These are phyloP conservation scores for Penicillium coprophilum DNA, from an alignment of 495 filamentous ascomycete species.

Conservation along the genomic window DNA sequence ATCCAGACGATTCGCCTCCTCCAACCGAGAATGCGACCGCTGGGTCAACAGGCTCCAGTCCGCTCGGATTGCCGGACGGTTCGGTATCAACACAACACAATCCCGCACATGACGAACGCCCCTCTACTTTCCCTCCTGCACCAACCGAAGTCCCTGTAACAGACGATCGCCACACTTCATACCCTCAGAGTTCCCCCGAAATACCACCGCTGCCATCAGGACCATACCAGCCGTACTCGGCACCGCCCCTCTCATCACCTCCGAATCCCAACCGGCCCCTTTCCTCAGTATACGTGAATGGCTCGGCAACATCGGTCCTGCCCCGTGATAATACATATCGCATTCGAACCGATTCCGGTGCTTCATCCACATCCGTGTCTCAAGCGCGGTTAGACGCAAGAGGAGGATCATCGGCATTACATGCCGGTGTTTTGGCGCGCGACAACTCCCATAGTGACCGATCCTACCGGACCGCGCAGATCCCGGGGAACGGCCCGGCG, in stretches of 20 bases:
- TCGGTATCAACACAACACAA: conserved; percentile 31
- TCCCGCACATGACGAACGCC: conserved; percentile 20
- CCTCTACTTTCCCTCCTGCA: conserved; percentile 24
- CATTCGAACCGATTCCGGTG: conserved; percentile 62
- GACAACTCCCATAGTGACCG: conserved; percentile 71
- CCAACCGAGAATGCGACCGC: conserved; percentile 49
- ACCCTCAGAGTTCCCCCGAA: conserved; percentile 22
- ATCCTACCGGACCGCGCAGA: conserved; percentile 60
- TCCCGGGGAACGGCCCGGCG: conserved; percentile 54
- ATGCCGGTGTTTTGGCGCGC: conserved; percentile 62
- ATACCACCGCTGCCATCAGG: conserved; percentile 22
- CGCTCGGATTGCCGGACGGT: conserved; percentile 27
- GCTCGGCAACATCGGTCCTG: conserved; percentile 36
- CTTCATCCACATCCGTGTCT: conserved; percentile 57
- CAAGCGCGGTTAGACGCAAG: conserved; percentile 60
- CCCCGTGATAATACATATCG: conserved; percentile 55
- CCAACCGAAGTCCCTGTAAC: conserved; percentile 21
- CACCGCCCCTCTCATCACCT: conserved; percentile 43
- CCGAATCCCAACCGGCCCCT: conserved; percentile 51
- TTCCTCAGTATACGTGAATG: conserved; percentile 55
- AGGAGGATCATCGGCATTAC: conserved; percentile 58
- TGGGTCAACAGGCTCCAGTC: conserved; percentile 24
- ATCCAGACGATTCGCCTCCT: conserved; percentile 81
- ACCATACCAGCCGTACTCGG: conserved; percentile 40
- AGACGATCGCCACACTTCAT: conserved; percentile 35